Percentiles rank a stretch among this genome's conserved stretches.
Evolutionary conservation across 2,329 filamentous ascomycete species (phyloP).

Genomic region (Fusarium lyarnte): DNA sequence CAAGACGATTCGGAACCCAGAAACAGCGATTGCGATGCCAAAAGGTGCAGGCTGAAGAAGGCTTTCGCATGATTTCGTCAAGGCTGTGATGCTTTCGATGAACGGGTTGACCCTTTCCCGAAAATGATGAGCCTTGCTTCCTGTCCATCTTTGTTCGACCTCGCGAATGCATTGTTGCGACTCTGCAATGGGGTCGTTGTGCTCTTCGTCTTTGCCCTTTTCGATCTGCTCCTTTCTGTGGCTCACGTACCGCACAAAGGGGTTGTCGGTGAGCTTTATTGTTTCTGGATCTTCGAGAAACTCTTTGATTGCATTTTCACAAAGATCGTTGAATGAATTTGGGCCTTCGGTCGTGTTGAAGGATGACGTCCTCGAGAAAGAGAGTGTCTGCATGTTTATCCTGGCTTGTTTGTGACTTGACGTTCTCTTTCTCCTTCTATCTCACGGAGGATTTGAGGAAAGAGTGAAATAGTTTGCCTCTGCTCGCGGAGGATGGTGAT

Average conservation of each 20-base stretch:
- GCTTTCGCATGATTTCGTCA: not conserved
- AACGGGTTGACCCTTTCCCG: not conserved
- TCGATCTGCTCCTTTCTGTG: not conserved
- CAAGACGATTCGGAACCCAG: not conserved
- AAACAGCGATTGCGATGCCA: not conserved
- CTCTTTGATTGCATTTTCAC: not conserved
- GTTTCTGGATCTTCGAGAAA: not conserved
- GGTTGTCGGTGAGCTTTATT: not conserved
- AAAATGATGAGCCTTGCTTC: not conserved
- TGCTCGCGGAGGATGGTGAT: fast-evolving
- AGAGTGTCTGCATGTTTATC: not conserved
- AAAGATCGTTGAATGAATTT: not conserved
- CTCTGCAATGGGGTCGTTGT: not conserved
- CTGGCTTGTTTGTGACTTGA: not conserved
- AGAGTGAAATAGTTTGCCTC: not conserved
- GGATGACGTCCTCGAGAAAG: not conserved
- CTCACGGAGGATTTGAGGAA: not conserved
- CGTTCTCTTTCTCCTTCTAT: too few relatives aligned
- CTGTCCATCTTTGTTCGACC: not conserved
- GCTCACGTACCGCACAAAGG: not conserved
- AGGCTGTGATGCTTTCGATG: not conserved
- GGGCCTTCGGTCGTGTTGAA: not conserved
- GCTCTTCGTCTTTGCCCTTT: fast-evolving
- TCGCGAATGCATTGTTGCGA: not conserved
- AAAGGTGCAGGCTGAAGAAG: not conserved